Evolutionary conservation across 2,329 filamentous ascomycete genomes (phyloP).

Genomic region (Phyllosticta capitalensis): DNA sequence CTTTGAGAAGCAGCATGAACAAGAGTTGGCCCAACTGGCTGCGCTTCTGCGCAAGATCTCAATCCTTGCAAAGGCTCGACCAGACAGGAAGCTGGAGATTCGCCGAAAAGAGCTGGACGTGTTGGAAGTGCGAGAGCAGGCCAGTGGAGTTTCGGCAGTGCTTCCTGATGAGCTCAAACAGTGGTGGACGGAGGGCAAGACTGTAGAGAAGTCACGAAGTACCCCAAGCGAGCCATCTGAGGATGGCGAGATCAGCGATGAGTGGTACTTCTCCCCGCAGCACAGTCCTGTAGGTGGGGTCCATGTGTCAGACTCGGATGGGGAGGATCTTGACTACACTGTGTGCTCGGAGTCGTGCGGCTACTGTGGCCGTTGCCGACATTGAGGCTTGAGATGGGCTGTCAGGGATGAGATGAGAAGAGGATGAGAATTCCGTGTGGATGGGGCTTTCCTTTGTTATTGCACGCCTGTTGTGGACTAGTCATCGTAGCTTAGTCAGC

Average conservation of each 20-base stretch:
- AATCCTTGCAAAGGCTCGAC: conserved; percentile 16
- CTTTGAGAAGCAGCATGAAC: conserved; percentile 36
- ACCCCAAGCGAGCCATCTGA: background rate
- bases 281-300: conserved; percentile 4
- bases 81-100: conserved; percentile 23
- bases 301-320: conserved; percentile 15
- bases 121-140: conserved; percentile 29
- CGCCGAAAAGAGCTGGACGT: conserved; percentile 20
- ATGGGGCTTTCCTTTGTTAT: too few relatives aligned
- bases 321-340: conserved; percentile 24
- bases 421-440: too few relatives aligned
- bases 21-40: conserved; percentile 19
- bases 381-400: background rate
- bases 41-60: conserved; percentile 25
- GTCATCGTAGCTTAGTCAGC: too few relatives aligned
- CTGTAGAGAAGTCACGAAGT: background rate
- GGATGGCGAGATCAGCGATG: background rate
- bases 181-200: background rate
- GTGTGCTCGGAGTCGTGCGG: conserved; percentile 29
- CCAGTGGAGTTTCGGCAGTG: conserved; percentile 4
- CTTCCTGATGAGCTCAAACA: background rate
- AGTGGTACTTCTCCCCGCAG: background rate
- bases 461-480: too few relatives aligned
- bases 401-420: background rate
- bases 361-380: conserved; percentile 28